These are phyloP conservation scores for Microstroma glucosiphilum DNA, from an alignment of 1,284 basidiomycete genomes.

Conservation along the genomic window DNA sequence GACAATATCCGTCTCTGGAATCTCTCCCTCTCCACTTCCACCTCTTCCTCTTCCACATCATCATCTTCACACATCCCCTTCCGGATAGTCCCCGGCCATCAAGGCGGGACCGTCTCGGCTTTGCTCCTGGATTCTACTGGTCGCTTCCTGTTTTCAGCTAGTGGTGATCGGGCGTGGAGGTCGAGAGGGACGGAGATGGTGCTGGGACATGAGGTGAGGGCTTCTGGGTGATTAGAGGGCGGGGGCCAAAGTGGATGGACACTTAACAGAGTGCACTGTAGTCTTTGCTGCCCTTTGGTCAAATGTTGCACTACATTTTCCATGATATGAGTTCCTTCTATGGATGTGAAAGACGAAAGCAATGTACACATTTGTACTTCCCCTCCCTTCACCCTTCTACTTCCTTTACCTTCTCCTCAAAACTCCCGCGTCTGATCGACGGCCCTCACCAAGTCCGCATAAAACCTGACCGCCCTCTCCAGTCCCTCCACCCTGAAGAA, in stretches of 20 bases:
- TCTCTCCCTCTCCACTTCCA: constrained; percentile 64
- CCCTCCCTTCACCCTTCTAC: background rate
- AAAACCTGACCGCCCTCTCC: background rate
- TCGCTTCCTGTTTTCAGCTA: constrained; percentile 80
- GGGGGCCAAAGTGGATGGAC: too few relatives aligned
- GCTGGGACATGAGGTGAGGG: constrained; percentile 39
- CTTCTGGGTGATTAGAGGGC: too few relatives aligned
- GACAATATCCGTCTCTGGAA: constrained; percentile 96
- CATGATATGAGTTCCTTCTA: too few relatives aligned
- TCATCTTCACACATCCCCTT: constrained; percentile 56
- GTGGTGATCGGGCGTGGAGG: constrained; percentile 88
- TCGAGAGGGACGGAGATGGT: constrained; percentile 38
- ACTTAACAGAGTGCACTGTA: too few relatives aligned
- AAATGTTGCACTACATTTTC: too few relatives aligned
- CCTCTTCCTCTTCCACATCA: constrained; percentile 56
- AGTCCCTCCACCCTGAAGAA: constrained; percentile 4
- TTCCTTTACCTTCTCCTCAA: background rate
- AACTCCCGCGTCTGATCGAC: background rate
- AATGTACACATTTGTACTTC: background rate
- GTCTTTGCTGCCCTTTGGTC: too few relatives aligned
- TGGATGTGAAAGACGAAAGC: background rate
- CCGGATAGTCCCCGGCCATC: constrained; percentile 93
- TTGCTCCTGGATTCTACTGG: constrained; percentile 80
- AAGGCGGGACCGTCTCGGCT: constrained; percentile 83
- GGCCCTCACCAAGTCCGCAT: background rate